phyloP scores from a whole-genome alignment of 331 rosid species.

The Arachis monticola region DNA sequence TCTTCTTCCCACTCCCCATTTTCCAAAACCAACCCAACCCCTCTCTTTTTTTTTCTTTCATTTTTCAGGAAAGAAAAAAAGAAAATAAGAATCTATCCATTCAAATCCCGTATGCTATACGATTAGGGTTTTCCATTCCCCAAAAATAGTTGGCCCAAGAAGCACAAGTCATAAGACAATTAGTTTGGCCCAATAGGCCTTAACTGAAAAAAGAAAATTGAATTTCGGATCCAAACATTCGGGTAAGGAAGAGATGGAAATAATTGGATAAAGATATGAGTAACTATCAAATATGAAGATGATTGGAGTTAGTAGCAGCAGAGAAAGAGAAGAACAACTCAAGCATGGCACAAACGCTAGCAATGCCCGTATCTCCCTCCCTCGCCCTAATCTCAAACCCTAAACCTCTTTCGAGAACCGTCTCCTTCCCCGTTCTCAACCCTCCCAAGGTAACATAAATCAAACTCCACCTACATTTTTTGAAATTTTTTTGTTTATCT shows the following conservation, averaged over 20 bases:
- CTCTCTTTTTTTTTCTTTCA: no score
- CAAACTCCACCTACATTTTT: no score
- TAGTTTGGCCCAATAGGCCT: constrained; percentile 3
- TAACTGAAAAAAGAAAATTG: no score
- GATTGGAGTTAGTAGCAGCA: background rate
- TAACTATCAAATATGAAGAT: background rate
- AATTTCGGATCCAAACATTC: background rate
- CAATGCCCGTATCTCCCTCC: constrained; percentile 82
- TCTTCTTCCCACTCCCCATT: no score
- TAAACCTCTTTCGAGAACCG: constrained; percentile 45
- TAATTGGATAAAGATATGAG: constrained; percentile 33
- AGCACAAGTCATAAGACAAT: background rate
- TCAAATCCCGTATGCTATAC: no score
- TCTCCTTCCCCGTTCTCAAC: constrained; percentile 52
- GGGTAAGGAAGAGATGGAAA: background rate
- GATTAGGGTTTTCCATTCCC: no score
- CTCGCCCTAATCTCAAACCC: constrained; percentile 63
- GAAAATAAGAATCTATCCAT: no score
- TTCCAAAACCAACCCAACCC: no score
- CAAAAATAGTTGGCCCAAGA: background rate
- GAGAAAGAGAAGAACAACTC: background rate
- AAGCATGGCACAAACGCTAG: constrained; percentile 76
- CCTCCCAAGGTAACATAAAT: constrained; percentile 53
- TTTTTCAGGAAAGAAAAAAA: no score
- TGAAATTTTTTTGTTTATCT: no score